These are phyloP conservation scores for Metschnikowia rubicola DNA, from an alignment of 805 yeast species.

Conservation along the genomic window DNA sequence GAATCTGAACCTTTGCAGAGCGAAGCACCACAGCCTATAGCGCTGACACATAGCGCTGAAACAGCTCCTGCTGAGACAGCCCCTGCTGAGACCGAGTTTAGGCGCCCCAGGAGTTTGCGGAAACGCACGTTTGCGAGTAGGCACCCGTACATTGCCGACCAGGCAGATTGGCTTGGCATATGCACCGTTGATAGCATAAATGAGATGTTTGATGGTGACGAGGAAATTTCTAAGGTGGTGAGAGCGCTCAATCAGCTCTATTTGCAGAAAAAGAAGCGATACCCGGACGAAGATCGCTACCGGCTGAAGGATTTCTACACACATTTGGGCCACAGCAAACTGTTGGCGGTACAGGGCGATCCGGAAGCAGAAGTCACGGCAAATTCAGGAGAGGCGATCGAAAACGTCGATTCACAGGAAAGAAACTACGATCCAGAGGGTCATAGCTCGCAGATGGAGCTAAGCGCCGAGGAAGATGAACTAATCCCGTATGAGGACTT, in stretches of 20 bases:
- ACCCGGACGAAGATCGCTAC: conserved; percentile 40
- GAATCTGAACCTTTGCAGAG: not conserved
- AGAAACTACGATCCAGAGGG: conserved; percentile 3
- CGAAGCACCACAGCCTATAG: not conserved
- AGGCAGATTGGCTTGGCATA: conserved; percentile 42
- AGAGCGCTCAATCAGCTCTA: conserved; percentile 36
- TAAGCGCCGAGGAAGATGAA: conserved; percentile 4
- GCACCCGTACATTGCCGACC: conserved; percentile 44
- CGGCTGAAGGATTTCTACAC: conserved; percentile 36
- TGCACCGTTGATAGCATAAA: conserved; percentile 34
- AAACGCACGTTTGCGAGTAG: conserved; percentile 42
- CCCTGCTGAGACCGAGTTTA: not conserved
- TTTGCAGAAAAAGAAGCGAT: conserved; percentile 25
- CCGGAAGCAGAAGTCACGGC: conserved; percentile 1
- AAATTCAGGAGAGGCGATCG: not conserved
- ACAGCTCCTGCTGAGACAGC: not conserved
- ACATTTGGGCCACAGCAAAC: conserved; percentile 28
- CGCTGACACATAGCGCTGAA: not conserved
- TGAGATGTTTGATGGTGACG: conserved; percentile 34
- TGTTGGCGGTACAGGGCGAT: conserved; percentile 13
- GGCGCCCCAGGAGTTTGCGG: conserved; percentile 28
- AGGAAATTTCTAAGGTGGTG: conserved; percentile 29
- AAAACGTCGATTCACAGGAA: conserved; percentile 4
- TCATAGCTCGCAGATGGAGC: conserved; percentile 2
- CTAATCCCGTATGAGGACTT: conserved; percentile 14